These are phyloP conservation scores for Ailanthus altissimus DNA, from an alignment of 345 rosid species.

Conservation along the genomic window DNA sequence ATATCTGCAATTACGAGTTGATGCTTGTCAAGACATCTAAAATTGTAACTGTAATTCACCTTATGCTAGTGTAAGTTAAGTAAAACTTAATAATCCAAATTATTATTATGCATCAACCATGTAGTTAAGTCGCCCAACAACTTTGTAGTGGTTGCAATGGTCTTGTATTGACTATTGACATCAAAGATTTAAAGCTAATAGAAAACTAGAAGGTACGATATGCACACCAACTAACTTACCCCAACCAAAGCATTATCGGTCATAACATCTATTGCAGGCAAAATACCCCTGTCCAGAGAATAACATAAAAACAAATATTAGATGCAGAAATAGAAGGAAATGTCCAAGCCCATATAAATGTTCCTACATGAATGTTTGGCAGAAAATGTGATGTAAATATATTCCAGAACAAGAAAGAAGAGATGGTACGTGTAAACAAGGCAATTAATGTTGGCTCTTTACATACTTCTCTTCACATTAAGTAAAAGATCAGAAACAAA, in stretches of 20 bases:
- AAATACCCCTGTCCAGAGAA: constrained; percentile 71
- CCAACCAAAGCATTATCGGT: constrained; percentile 58
- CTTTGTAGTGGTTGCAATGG: neutral
- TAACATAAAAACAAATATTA: constrained; percentile 32
- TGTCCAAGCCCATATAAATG: neutral
- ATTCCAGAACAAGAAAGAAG: neutral
- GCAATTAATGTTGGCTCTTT: neutral
- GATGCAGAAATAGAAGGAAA: neutral
- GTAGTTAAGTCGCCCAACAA: neutral
- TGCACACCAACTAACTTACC: constrained; percentile 49
- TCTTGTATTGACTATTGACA: neutral
- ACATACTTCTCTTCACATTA: neutral
- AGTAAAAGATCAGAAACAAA: neutral
- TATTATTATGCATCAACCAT: no score
- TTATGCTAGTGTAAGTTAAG: no score
- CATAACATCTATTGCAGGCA: constrained; percentile 82
- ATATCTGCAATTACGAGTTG: constrained; percentile 52
- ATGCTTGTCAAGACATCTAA: constrained; percentile 5
- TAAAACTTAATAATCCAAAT: no score
- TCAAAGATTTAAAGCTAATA: neutral
- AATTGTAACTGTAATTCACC: no score
- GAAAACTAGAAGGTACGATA: neutral
- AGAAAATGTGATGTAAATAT: neutral
- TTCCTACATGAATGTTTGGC: neutral
- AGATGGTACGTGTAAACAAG: neutral